Conservation (phyloP, 257 asterid genomes). For the Solanum virginianum region DNA sequence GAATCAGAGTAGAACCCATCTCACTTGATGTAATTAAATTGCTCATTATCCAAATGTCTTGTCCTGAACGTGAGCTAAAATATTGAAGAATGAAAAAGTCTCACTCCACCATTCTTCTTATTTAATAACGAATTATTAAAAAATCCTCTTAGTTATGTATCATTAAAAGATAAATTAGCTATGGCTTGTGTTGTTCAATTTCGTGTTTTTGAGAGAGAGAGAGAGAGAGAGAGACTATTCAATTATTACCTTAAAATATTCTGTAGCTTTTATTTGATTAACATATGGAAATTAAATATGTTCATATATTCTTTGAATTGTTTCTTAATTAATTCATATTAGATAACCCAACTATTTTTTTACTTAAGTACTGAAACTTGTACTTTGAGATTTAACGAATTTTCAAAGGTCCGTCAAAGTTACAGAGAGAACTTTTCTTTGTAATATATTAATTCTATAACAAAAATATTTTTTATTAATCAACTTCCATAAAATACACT, state of each 20-base stretch:
- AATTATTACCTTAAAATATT: background rate
- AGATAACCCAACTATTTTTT: background rate
- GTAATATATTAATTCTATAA: background rate
- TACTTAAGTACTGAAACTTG: background rate
- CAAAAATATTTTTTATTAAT: background rate
- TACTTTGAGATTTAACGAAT: background rate
- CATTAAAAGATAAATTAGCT: background rate
- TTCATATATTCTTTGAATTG: background rate
- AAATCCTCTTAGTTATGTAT: background rate
- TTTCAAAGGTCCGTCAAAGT: background rate
- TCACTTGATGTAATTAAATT: background rate
- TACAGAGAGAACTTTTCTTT: background rate
- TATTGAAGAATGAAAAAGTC: background rate
- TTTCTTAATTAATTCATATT: background rate
- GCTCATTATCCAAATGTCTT: too few relatives aligned
- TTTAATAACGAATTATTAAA: background rate
- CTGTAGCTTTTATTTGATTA: background rate
- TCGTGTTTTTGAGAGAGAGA: background rate
- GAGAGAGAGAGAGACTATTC: background rate
- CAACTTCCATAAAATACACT: background rate
- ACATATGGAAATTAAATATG: background rate
- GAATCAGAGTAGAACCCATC: background rate
- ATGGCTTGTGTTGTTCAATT: background rate
- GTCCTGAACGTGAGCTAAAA: background rate
- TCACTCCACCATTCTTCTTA: background rate